phyloP scores from a whole-genome alignment of 352 stramenopile species.

The Globisporangium takayamanum region DNA sequence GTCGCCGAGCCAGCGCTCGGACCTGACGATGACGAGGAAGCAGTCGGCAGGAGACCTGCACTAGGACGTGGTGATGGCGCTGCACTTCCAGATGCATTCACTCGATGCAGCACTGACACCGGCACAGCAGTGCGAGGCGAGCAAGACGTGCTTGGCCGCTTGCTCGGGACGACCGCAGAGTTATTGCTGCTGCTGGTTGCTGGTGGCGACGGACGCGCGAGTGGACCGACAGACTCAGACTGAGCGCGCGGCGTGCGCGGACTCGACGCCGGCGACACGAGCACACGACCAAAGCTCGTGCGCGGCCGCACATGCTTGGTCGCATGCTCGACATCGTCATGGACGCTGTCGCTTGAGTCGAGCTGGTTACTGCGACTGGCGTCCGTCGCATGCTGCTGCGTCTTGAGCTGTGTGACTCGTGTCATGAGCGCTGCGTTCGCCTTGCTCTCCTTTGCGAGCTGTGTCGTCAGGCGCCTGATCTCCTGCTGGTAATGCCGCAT shows the following conservation, averaged over 20 bases:
- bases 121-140: slow-evolving; percentile 22
- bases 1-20: background rate
- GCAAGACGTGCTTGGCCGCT: slow-evolving; percentile 39
- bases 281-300: slow-evolving; percentile 2
- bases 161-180: background rate
- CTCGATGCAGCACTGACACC: slow-evolving; percentile 15
- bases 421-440: slow-evolving; percentile 39
- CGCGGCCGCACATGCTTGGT: background rate
- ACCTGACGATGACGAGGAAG: background rate
- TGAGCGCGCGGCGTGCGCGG: slow-evolving; percentile 17
- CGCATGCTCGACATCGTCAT: background rate
- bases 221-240: slow-evolving; percentile 27
- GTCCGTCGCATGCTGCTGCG: background rate
- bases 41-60: slow-evolving; percentile 5
- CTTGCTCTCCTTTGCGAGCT: slow-evolving; percentile 44
- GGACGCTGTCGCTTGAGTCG: background rate
- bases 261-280: slow-evolving; percentile 13
- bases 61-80: slow-evolving; percentile 9
- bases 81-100: background rate
- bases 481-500: slow-evolving; percentile 58
- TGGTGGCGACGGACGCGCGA: slow-evolving; percentile 4
- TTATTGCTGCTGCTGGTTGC: background rate
- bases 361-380: slow-evolving; percentile 5
- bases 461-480: slow-evolving; percentile 55
- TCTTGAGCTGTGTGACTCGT: slow-evolving; percentile 30